Evolutionary conservation across 1,284 basidiomycete species (phyloP).

Genomic region (Moesziomyces globuligerus): DNA sequence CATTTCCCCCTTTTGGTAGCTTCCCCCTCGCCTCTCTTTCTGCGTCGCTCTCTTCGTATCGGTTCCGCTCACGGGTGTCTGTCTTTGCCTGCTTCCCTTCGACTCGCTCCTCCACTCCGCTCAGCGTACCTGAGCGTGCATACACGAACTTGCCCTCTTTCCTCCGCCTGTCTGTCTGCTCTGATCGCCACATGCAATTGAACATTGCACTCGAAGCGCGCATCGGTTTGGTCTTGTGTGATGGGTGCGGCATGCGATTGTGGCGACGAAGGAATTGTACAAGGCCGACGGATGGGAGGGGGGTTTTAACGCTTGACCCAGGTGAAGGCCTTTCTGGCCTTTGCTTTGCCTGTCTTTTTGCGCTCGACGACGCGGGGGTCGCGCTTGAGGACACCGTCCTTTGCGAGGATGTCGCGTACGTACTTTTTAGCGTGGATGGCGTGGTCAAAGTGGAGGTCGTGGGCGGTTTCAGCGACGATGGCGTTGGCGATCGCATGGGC

Average conservation of each 20-base stretch:
- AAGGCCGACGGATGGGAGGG: too few species aligned
- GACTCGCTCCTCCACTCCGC: not conserved
- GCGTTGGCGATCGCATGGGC: conserved; percentile 85
- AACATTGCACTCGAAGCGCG: too few species aligned
- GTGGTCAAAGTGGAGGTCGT: conserved; percentile 51
- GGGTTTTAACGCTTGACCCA: conserved; percentile 89
- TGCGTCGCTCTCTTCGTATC: not conserved
- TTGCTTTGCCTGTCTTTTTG: conserved; percentile 91
- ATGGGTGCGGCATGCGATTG: too few species aligned
- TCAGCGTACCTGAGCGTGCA: not conserved
- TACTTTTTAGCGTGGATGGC: conserved; percentile 43
- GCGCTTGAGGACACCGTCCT: conserved; percentile 85
- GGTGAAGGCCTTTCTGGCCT: conserved; percentile 80
- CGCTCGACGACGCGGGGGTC: conserved; percentile 98
- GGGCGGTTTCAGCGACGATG: conserved; percentile 68
- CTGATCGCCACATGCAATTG: too few species aligned
- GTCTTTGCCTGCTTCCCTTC: too few species aligned
- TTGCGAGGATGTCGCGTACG: conserved; percentile 74
- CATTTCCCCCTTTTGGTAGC: too few species aligned
- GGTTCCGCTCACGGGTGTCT: not conserved
- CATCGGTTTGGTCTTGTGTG: too few species aligned
- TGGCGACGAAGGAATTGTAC: too few species aligned
- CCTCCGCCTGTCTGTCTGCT: too few species aligned
- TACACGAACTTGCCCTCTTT: not conserved
- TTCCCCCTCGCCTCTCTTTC: not conserved